Conservation (phyloP, 2,329 filamentous ascomycete genomes). For the Fusarium incarnatum region DNA sequence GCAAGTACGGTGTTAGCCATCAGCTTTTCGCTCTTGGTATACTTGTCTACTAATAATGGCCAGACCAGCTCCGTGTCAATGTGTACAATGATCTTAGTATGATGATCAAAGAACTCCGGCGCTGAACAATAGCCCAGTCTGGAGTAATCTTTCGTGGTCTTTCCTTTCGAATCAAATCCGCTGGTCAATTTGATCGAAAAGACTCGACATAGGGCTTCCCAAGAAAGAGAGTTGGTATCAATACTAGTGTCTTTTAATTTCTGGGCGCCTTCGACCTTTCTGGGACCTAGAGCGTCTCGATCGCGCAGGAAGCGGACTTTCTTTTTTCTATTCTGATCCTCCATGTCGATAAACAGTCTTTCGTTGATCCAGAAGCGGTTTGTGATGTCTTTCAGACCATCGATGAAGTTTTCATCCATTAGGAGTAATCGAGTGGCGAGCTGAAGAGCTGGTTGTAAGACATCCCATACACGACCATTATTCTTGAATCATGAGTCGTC, state of each 20-base stretch:
- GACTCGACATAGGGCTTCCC: not conserved
- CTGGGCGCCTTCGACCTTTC: constrained; percentile 7
- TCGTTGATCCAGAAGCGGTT: constrained; percentile 38
- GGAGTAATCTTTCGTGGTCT: not conserved
- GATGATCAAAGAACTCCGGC: not conserved
- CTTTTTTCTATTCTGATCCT: not conserved
- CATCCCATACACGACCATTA: constrained; percentile 47
- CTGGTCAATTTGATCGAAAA: constrained; percentile 24
- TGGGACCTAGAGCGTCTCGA: constrained; percentile 1
- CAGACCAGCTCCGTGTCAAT: constrained; percentile 42
- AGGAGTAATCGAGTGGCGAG: constrained; percentile 43
- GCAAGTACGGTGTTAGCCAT: constrained; percentile 40
- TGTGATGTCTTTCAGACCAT: constrained; percentile 40
- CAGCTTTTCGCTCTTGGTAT: constrained; percentile 44
- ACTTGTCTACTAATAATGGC: constrained; percentile 40
- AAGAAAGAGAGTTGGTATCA: not conserved
- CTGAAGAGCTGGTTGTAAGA: constrained; percentile 46
- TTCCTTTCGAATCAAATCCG: constrained; percentile 12
- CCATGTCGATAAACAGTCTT: constrained; percentile 4
- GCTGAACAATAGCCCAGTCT: not conserved
- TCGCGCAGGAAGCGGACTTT: constrained; percentile 23
- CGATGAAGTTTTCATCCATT: constrained; percentile 36
- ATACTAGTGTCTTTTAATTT: constrained; percentile 7
- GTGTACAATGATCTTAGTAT: constrained; percentile 2
- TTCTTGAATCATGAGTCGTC: constrained; percentile 7